These are phyloP conservation scores for Calophaca sinica DNA, from an alignment of 306 rosid genomes.

Conservation along the genomic window DNA sequence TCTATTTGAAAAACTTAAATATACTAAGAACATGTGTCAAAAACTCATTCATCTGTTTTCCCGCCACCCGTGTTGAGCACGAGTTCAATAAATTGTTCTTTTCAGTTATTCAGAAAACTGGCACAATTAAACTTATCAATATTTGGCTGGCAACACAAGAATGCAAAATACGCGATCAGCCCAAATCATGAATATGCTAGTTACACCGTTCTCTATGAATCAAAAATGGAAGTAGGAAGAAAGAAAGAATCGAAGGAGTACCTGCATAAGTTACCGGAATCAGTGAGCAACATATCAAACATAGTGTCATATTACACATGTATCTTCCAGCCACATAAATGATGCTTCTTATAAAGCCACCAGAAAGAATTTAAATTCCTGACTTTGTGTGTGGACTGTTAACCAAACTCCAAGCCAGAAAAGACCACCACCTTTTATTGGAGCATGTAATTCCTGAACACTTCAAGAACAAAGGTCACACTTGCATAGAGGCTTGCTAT, in stretches of 20 bases:
- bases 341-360: slow-evolving; percentile 29
- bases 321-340: slow-evolving; percentile 12
- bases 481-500: slow-evolving; percentile 2
- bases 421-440: slow-evolving; percentile 9
- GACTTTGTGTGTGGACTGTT: slow-evolving; percentile 21
- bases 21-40: no score
- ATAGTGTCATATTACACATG: not conserved
- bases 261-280: slow-evolving; percentile 41
- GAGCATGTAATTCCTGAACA: slow-evolving; percentile 26
- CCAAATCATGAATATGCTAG: not conserved
- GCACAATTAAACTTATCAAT: not conserved
- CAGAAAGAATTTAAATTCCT: slow-evolving; percentile 26
- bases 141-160: slow-evolving; percentile 21
- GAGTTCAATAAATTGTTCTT: not conserved
- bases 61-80: no score
- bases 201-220: slow-evolving; percentile 2
- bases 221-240: slow-evolving; percentile 9
- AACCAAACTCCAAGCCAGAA: slow-evolving; percentile 43
- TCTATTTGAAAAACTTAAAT: no score
- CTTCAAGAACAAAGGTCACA: slow-evolving; percentile 34
- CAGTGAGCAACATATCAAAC: slow-evolving; percentile 9
- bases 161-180: slow-evolving; percentile 28
- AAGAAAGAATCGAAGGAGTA: slow-evolving; percentile 19
- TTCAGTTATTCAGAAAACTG: slow-evolving; percentile 6
- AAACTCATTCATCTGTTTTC: no score